Conservation (phyloP, 768 basidiomycete genomes). For the Russula lepida region DNA sequence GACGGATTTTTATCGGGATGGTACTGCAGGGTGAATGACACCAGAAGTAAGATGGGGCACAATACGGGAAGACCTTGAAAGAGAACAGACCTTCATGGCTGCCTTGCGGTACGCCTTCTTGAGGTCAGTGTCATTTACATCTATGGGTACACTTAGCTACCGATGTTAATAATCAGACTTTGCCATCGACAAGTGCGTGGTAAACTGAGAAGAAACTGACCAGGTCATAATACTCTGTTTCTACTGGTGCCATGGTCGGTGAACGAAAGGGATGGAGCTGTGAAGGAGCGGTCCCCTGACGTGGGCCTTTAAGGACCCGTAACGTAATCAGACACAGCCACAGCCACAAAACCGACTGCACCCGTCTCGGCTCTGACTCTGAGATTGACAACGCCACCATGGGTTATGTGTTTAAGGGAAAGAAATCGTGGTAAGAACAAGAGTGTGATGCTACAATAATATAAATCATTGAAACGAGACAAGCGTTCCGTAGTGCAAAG, state of each 20-base stretch:
- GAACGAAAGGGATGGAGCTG: background rate
- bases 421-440: background rate
- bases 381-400: too few relatives aligned
- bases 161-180: conserved; percentile 4
- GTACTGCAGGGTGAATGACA: conserved; percentile 40
- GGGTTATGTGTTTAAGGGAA: too few relatives aligned
- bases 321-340: background rate
- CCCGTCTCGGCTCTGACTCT: too few relatives aligned
- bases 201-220: conserved; percentile 24
- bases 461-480: background rate
- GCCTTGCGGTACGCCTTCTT: conserved; percentile 95
- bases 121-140: conserved; percentile 70
- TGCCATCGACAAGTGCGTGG: background rate
- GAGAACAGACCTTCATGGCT: conserved; percentile 70
- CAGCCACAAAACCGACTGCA: too few relatives aligned
- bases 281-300: background rate
- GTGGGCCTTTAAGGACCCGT: background rate
- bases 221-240: conserved; percentile 84
- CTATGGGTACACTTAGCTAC: conserved; percentile 62
- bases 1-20: conserved; percentile 95
- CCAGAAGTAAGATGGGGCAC: background rate
- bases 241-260: conserved; percentile 67
- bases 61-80: background rate
- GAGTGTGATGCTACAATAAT: conserved; percentile 4
- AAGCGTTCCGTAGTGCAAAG: background rate